Conservation (phyloP, 2,329 filamentous ascomycete species). For the Trichophyton equinum region DNA sequence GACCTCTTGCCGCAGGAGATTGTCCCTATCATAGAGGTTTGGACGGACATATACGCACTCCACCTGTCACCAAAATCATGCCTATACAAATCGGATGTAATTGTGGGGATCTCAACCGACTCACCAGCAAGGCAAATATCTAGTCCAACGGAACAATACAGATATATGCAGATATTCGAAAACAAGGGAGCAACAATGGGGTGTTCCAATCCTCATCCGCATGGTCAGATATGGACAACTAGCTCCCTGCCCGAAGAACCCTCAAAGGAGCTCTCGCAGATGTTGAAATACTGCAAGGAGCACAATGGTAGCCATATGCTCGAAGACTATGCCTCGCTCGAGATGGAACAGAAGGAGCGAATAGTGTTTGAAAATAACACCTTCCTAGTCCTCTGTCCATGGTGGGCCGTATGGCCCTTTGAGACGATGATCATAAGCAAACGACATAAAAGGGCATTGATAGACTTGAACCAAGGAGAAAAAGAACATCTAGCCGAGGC, state of each 20-base stretch:
- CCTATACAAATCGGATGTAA: conserved; percentile 37
- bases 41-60: conserved; percentile 78
- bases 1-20: conserved; percentile 72
- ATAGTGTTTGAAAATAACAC: conserved; percentile 75
- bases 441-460: conserved; percentile 67
- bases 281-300: conserved; percentile 63
- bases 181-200: conserved; percentile 98
- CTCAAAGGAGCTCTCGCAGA: conserved; percentile 60
- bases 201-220: conserved; percentile 95
- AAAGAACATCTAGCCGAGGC: conserved; percentile 64
- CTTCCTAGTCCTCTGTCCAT: conserved; percentile 83
- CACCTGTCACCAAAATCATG: conserved; percentile 64
- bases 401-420: conserved; percentile 98
- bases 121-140: conserved; percentile 34
- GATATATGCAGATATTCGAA: conserved; percentile 99
- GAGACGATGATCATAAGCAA: conserved; percentile 84
- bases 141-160: conserved; percentile 61
- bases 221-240: conserved; percentile 93
- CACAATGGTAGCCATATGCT: conserved; percentile 65
- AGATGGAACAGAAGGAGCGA: conserved; percentile 68
- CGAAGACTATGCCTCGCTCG: conserved; percentile 73
- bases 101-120: conserved; percentile 41
- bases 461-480: conserved; percentile 65
- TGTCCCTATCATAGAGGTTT: conserved; percentile 70
- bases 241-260: conserved; percentile 85